These are phyloP conservation scores for Tilletiaria anomala DNA, from an alignment of 1,284 basidiomycete species.

Conservation along the genomic window DNA sequence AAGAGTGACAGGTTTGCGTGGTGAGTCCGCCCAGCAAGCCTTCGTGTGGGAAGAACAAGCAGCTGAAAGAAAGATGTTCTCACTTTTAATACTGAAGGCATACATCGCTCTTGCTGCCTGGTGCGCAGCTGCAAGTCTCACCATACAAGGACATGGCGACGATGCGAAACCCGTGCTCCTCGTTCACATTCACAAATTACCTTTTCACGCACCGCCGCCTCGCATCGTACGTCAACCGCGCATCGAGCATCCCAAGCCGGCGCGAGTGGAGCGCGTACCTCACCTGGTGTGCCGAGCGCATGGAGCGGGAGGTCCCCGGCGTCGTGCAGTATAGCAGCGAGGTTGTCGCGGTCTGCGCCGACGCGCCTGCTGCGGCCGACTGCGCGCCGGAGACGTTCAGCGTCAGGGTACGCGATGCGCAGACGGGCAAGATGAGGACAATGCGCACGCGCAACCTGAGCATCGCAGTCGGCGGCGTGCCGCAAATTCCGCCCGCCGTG, in stretches of 20 bases:
- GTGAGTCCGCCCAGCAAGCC: slow-evolving; percentile 4
- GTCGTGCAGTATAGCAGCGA: slow-evolving; percentile 24
- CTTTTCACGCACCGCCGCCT: slow-evolving; percentile 31
- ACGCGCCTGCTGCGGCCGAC: no score
- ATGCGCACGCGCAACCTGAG: slow-evolving; percentile 18
- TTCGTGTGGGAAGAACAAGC: not conserved
- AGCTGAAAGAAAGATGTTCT: not conserved
- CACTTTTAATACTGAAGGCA: slow-evolving; percentile 8
- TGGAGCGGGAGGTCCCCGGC: slow-evolving; percentile 36
- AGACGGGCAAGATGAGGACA: slow-evolving; percentile 5
- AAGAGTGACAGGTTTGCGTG: no score
- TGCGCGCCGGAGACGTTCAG: no score
- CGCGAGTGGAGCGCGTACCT: slow-evolving; percentile 39
- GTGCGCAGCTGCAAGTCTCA: slow-evolving; percentile 36
- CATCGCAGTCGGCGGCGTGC: slow-evolving; percentile 27
- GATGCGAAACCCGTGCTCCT: slow-evolving; percentile 36
- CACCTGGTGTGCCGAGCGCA: slow-evolving; percentile 31
- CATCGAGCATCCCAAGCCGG: slow-evolving; percentile 30
- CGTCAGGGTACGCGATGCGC: slow-evolving; percentile 6
- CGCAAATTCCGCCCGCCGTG: slow-evolving; percentile 21
- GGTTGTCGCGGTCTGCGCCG: slow-evolving; percentile 17
- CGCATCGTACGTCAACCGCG: slow-evolving; percentile 35
- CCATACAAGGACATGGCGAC: slow-evolving; percentile 37
- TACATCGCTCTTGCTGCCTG: slow-evolving; percentile 31
- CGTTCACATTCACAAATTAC: slow-evolving; percentile 35